Base-by-base conservation (phyloP, 192 early-diverging fungal species). In the Pilaira anomala region DNA sequence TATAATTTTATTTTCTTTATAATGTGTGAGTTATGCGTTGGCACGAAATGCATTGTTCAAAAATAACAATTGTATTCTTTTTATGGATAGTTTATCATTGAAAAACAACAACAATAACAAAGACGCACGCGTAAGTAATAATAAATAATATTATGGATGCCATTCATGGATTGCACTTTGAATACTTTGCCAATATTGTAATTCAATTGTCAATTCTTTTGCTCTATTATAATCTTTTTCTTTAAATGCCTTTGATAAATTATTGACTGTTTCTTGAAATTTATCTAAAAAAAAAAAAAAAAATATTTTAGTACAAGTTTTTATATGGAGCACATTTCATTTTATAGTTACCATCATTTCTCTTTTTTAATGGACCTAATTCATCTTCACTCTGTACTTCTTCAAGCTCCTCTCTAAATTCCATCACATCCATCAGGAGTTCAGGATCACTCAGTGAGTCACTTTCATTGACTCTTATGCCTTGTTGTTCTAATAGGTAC, bases 341-440 rank as follows among this genome's bases (percentile, higher is more conserved):
- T n/a, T n/a, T n/a, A 12, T 13, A 68, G 71, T 71, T 79, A 80
- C 79, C 77, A 62, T 90, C 82, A 61, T 90, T 93, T 65, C 78
- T 74, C 52, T 62, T 33, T 53, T 80, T 83, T 25, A 93, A 67
- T 0, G 59, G 68, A 16, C 81, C 81, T 7, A 90, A 78, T 18
- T 92, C 85, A 25, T 73, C 80, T 60, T 93, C 81, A 2, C 61
- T 78, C 42, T 62, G 59, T 7, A 87, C 86, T 50, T 85, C 86
- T 58, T 92, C 92, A 22, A 96, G 74, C 41, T 78, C 74, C 68
- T 94, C 92, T 58, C 89, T 74, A 16, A 80, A 72, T 40, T 91
- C 90, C 87, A 94, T 86, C 19, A 93, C 84, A 44, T 91, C 86
- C 87, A 89, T 89, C 68, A 96, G 68, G n/a, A 94, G 71, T 61